Evolutionary conservation across 768 basidiomycete species (phyloP).

Genomic region (Mycena venus): DNA sequence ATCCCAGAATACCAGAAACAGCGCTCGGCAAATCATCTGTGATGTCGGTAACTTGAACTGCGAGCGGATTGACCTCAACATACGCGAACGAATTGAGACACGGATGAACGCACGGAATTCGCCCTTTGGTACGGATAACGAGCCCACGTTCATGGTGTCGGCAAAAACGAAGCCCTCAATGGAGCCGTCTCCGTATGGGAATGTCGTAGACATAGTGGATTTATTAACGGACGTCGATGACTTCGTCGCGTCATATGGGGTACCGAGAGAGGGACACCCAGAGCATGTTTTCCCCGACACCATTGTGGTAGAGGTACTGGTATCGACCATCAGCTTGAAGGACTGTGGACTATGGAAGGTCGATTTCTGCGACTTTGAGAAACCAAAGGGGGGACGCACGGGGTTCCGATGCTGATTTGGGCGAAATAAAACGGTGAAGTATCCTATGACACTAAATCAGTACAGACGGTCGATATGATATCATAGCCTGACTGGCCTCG

Average conservation of each 20-base stretch:
- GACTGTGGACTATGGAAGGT: not conserved
- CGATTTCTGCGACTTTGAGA: not conserved
- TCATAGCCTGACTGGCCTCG: no score
- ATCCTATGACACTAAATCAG: no score
- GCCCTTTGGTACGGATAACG: not conserved
- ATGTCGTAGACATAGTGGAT: not conserved
- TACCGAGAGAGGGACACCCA: not conserved
- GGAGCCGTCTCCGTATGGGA: not conserved
- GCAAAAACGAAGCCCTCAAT: not conserved
- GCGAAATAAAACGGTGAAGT: not conserved
- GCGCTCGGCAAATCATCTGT: not conserved
- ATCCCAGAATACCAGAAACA: not conserved
- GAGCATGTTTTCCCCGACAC: not conserved
- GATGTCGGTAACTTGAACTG: not conserved
- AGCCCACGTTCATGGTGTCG: not conserved
- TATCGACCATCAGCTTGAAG: constrained; percentile 5
- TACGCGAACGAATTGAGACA: no score
- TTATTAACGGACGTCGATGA: constrained; percentile 6
- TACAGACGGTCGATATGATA: no score
- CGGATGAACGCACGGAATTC: constrained; percentile 7
- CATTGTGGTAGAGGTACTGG: not conserved
- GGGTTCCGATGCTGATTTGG: constrained; percentile 5
- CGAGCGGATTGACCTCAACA: not conserved
- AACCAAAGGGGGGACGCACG: not conserved
- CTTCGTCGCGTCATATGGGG: not conserved